phyloP scores from a whole-genome alignment of 148 eudicot genomes.

The Mesembryanthemum crystallinum region DNA sequence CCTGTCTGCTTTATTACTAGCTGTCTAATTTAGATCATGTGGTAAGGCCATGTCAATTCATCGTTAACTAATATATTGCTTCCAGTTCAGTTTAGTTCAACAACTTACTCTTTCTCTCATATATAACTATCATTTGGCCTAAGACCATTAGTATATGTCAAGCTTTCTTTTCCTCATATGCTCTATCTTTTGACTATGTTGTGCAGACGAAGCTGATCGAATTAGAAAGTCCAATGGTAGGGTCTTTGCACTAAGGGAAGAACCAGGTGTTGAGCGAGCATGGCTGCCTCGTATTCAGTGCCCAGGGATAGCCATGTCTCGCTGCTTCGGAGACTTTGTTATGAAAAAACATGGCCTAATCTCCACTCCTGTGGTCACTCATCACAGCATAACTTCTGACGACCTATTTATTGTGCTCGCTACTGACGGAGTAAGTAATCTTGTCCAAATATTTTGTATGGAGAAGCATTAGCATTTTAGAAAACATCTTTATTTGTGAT shows the following conservation, averaged over 20 bases:
- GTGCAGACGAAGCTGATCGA: slow-evolving; percentile 70
- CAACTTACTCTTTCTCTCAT: no score
- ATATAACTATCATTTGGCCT: no score
- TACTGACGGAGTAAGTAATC: slow-evolving; percentile 71
- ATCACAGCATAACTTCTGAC: slow-evolving; percentile 46
- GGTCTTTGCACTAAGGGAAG: slow-evolving; percentile 71
- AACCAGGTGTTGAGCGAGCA: slow-evolving; percentile 75
- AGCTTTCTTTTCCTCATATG: not conserved
- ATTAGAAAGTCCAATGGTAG: slow-evolving; percentile 70
- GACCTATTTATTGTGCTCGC: slow-evolving; percentile 79
- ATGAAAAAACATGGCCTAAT: slow-evolving; percentile 78
- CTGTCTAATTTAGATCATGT: not conserved
- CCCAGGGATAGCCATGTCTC: slow-evolving; percentile 95
- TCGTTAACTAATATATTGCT: no score
- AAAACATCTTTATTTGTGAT: no score
- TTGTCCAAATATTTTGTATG: not conserved
- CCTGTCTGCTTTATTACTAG: not conserved
- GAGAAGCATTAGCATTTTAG: not conserved
- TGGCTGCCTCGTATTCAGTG: slow-evolving; percentile 75
- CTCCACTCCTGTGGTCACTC: slow-evolving; percentile 69
- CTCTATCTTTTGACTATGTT: not conserved
- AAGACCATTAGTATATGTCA: no score
- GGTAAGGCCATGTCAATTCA: no score
- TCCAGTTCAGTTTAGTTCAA: no score
- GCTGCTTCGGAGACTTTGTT: slow-evolving; percentile 86